Evolutionary conservation across 441 rosid species (phyloP).

Genomic region (Gossypium davidsonii): DNA sequence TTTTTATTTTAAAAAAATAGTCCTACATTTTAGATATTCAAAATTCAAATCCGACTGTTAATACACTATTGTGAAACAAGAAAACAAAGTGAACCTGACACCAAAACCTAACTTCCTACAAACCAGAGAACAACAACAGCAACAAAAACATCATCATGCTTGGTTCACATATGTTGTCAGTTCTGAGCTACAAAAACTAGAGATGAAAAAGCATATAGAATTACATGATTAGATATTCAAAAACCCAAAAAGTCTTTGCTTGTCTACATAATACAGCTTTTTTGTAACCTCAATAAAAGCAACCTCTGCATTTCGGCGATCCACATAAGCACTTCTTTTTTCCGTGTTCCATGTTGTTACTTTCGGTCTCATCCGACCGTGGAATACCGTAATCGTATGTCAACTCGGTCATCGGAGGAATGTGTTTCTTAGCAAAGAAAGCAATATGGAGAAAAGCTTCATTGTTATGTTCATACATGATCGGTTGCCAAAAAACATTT

Average conservation of each 20-base stretch:
- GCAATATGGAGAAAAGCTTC: slow-evolving; percentile 37
- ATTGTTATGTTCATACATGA: slow-evolving; percentile 25
- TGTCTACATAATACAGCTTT: not conserved
- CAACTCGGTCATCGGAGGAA: slow-evolving; percentile 51
- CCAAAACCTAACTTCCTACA: not conserved
- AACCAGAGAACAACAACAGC: not conserved
- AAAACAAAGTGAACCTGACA: not conserved
- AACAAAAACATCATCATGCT: not conserved
- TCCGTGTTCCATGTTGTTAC: slow-evolving; percentile 14
- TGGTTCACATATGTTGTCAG: not conserved
- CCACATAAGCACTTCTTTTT: slow-evolving; percentile 58
- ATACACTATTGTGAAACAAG: too few species aligned
- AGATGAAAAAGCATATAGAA: not conserved
- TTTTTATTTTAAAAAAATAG: too few species aligned
- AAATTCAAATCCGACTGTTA: too few species aligned
- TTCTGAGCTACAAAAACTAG: not conserved
- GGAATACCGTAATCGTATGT: slow-evolving; percentile 44
- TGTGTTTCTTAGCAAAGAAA: slow-evolving; percentile 40
- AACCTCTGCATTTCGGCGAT: slow-evolving; percentile 45
- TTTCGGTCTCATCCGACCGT: slow-evolving; percentile 10
- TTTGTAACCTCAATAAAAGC: slow-evolving; percentile 25
- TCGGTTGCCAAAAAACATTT: slow-evolving; percentile 50
- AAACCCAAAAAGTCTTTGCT: not conserved
- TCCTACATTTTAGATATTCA: too few species aligned
- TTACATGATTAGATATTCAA: not conserved